Evolutionary conservation across 257 asterid species (phyloP).

Genomic region (Nicotiana otophora): DNA sequence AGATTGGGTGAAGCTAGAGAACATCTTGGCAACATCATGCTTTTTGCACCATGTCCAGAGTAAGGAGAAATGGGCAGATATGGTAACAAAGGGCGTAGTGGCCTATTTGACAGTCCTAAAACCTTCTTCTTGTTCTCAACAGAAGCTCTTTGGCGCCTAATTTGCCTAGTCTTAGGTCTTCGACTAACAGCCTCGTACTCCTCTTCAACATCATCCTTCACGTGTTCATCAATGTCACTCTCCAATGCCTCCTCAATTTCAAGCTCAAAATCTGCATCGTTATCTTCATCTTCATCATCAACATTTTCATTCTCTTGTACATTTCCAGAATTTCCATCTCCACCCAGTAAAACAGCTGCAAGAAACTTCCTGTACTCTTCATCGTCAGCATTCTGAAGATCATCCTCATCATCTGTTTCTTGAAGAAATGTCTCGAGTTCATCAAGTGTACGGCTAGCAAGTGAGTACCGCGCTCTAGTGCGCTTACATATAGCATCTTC

Average conservation of each 20-base stretch:
- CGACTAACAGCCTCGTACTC: conserved; percentile 23
- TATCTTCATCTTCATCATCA: conserved; percentile 96
- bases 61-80: conserved; percentile 41
- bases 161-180: conserved; percentile 61
- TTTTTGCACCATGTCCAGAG: conserved; percentile 43
- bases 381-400: conserved; percentile 85
- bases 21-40: conserved; percentile 20
- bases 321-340: conserved; percentile 48
- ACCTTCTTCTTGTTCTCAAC: conserved; percentile 40
- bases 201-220: conserved; percentile 36
- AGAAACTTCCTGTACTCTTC: conserved; percentile 90
- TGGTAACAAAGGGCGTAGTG: conserved; percentile 79
- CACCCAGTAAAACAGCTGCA: conserved; percentile 82
- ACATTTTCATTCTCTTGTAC: conserved; percentile 47
- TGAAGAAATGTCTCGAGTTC: conserved; percentile 97
- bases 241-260: conserved; percentile 96
- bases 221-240: conserved; percentile 73
- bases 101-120: conserved; percentile 53
- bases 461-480: conserved; percentile 98
- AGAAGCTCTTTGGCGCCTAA: conserved; percentile 50
- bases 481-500: conserved; percentile 91
- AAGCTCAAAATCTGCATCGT: conserved; percentile 99
- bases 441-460: conserved; percentile 85
- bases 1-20: conserved; percentile 25
- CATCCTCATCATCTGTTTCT: conserved; percentile 96